Evolutionary conservation across 192 early-diverging fungal species (phyloP).

Genomic region (Backusella mclennaniae): DNA sequence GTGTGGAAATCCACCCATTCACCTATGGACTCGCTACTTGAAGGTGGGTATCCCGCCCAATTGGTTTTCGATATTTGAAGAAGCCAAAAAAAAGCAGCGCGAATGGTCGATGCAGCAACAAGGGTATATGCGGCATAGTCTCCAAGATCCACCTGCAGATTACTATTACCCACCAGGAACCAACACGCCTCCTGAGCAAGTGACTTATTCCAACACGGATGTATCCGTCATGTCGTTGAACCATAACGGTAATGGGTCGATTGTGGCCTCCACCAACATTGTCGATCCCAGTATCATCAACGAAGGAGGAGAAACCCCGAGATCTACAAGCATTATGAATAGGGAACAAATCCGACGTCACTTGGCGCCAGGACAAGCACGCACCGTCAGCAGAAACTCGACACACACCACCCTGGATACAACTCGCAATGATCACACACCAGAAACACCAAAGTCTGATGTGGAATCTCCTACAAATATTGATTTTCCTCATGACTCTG

Average conservation of each 20-base stretch:
- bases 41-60: conserved; percentile 28
- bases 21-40: conserved; percentile 34
- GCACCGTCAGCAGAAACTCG: neutral
- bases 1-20: conserved; percentile 36
- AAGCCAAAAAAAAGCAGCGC: conserved; percentile 32
- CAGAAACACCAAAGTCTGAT: neutral
- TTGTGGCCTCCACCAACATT: neutral
- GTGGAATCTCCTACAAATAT: conserved; percentile 4
- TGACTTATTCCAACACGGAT: conserved; percentile 13
- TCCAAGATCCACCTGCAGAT: neutral
- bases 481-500: conserved; percentile 30
- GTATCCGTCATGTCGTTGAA: conserved; percentile 1
- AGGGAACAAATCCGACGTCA: conserved; percentile 14
- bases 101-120: conserved; percentile 23
- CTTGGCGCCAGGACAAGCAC: conserved; percentile 7
- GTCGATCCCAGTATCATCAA: neutral
- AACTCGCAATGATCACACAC: neutral
- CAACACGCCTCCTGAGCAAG: neutral
- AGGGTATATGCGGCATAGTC: neutral
- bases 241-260: neutral
- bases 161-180: neutral
- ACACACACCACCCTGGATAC: neutral
- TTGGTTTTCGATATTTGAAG: conserved; percentile 39
- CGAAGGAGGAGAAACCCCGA: neutral
- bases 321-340: conserved; percentile 5